Percentiles rank a stretch among this genome's conserved stretches.
Evolutionary conservation across 176 grass and related monocot genomes (phyloP).

Genomic region (Oryza rufipogon): DNA sequence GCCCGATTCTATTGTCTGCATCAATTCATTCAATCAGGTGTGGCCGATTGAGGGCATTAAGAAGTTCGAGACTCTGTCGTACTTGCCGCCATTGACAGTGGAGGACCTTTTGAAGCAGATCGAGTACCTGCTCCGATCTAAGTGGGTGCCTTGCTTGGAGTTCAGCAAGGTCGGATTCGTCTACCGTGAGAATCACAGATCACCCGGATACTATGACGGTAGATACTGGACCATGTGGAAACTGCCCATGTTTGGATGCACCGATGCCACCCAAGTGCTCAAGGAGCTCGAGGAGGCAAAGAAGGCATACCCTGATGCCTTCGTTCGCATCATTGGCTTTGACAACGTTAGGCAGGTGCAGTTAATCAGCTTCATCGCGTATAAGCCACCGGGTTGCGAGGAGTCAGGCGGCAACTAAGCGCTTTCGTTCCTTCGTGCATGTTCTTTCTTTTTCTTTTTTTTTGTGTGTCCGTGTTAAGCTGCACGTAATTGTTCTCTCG

Average conservation of each 20-base stretch:
- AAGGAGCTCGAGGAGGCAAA: conserved; percentile 46
- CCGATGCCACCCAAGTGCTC: conserved; percentile 35
- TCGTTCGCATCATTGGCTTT: conserved; percentile 61
- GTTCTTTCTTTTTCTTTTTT: background rate
- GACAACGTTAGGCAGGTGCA: conserved; percentile 63
- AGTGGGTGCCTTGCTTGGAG: conserved; percentile 36
- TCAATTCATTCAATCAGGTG: background rate
- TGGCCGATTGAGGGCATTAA: conserved; percentile 14
- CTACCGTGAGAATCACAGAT: conserved; percentile 33
- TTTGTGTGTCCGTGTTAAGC: background rate
- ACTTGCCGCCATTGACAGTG: conserved; percentile 4
- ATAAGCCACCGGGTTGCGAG: conserved; percentile 43
- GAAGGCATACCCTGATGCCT: conserved; percentile 49
- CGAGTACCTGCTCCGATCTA: conserved; percentile 30
- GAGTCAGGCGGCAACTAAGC: background rate
- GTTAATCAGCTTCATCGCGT: conserved; percentile 64
- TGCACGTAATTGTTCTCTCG: background rate
- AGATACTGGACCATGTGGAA: conserved; percentile 63
- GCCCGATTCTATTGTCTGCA: too few species aligned
- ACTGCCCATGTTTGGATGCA: conserved; percentile 55
- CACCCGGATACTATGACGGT: conserved; percentile 49
- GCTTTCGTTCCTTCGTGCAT: too few species aligned
- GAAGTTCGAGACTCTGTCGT: conserved; percentile 43
- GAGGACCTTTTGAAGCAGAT: conserved; percentile 36
- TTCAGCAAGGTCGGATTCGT: conserved; percentile 46